Evolutionary conservation across 495 filamentous ascomycete species (phyloP).

Genomic region (Chaetomium fimeti): DNA sequence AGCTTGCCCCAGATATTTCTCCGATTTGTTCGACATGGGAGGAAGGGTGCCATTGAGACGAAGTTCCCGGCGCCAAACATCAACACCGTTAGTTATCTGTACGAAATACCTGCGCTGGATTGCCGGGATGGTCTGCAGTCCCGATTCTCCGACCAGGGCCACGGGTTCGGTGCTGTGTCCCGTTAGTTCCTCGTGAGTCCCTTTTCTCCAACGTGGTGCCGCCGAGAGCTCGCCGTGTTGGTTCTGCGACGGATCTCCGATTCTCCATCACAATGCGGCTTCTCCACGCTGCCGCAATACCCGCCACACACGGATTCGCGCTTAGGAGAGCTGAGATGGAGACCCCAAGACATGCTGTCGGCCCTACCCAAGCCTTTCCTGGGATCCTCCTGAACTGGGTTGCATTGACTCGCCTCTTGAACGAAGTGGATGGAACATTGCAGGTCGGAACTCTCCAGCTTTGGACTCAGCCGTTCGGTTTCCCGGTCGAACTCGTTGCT

Average conservation of each 20-base stretch:
- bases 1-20: conserved; percentile 17
- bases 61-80: not conserved
- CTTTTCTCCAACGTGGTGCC: conserved; percentile 16
- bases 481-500: not conserved
- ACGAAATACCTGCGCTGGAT: conserved; percentile 1
- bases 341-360: conserved; percentile 4
- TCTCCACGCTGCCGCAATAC: not conserved
- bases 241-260: not conserved
- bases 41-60: not conserved
- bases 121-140: conserved; percentile 10
- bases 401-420: not conserved
- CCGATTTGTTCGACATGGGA: conserved; percentile 24
- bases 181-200: conserved; percentile 17
- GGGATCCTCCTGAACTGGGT: not conserved
- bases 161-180: conserved; percentile 22
- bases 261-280: not conserved
- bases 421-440: not conserved
- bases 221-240: not conserved
- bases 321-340: not conserved
- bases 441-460: not conserved
- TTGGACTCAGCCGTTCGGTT: not conserved
- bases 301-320: not conserved
- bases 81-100: not conserved
- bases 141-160: conserved; percentile 17
- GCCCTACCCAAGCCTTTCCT: not conserved